Conservation (phyloP, 306 rosid species). For the Quillaja saponaria region DNA sequence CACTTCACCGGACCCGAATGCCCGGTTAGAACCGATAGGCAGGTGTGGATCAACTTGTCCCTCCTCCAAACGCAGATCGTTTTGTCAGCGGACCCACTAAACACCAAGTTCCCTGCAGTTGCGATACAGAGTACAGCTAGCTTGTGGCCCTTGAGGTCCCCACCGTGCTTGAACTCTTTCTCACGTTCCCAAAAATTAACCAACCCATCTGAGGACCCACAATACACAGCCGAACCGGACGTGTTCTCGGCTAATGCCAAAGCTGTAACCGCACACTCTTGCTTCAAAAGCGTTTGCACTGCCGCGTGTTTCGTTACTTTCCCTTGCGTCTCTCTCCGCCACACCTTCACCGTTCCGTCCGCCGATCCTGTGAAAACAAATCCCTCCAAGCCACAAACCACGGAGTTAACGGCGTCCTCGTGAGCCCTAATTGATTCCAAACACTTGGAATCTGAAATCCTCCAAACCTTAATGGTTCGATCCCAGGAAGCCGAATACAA, state of each 20-base stretch:
- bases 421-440: conserved; percentile 71
- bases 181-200: conserved; percentile 77
- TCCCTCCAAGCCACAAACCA: conserved; percentile 51
- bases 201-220: conserved; percentile 82
- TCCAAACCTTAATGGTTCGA: conserved; percentile 76
- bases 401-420: conserved; percentile 79
- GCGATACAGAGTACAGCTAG: conserved; percentile 73
- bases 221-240: conserved; percentile 52
- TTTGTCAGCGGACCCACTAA: conserved; percentile 87
- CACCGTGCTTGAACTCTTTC: conserved; percentile 57
- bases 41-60: conserved; percentile 67
- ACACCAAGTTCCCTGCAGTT: conserved; percentile 57
- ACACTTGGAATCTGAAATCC: conserved; percentile 65
- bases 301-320: conserved; percentile 51
- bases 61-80: conserved; percentile 81
- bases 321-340: conserved; percentile 53
- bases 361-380: conserved; percentile 75
- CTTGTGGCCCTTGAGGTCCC: conserved; percentile 76
- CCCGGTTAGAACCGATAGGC: conserved; percentile 70
- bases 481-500: conserved; percentile 92
- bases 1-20: conserved; percentile 91
- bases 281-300: conserved; percentile 60
- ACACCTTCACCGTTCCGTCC: conserved; percentile 81
- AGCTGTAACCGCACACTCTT: conserved; percentile 79
- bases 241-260: conserved; percentile 49